Evolutionary conservation across 2,329 filamentous ascomycete species (phyloP), one percentile per base, ranked within the genome.

Genomic region (Colletotrichum agaves): DNA sequence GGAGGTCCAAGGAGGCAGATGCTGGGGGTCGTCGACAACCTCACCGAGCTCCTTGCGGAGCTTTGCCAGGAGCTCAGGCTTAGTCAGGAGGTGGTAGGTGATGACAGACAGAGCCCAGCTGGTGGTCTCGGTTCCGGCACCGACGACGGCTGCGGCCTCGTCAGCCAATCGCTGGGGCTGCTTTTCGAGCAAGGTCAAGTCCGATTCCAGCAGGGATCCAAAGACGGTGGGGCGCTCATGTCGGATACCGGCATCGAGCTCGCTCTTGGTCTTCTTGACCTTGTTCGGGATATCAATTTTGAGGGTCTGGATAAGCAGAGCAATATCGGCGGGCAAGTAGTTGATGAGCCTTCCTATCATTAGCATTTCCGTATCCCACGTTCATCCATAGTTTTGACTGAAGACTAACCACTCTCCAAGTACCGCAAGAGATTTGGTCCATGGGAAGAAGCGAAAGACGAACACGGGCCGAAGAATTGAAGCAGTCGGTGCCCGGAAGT

Each of bases 11-110:
- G 70, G 63, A 3, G 75, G 72, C 2, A 76, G 70, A 2, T 71
- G 63, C 19, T 47, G 62, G 0, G 74, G 74, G 31, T 79, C 73
- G 4, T 74, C 58, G 1, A 76, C 72, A 11, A 69, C 72, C 5
- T 66, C 61, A 0, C 70, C 47, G 1, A 81, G 71, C 58, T 80
- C 79, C 5, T 71, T 50, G 41, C 71, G 74, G 15, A 80, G 69
- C 15, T 67, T 74, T 2, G 62, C 61, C 5, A 79, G 73, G 1
- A 74, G 71, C 21, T 73, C 63, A 1, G 79, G 79, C 43, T 80
- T 72, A 31, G 71, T 72, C 7, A 81, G 73, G 1, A 81, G 72
- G 56, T 77, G 72, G 52, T 76, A 81, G 0, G 77, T 79, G 39
- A 80, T 78, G 41, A 78, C 74, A 1, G 73, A 72, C 2, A 81